Base-by-base conservation (phyloP, 768 basidiomycete genomes). In the Rhizopogon sp. region DNA sequence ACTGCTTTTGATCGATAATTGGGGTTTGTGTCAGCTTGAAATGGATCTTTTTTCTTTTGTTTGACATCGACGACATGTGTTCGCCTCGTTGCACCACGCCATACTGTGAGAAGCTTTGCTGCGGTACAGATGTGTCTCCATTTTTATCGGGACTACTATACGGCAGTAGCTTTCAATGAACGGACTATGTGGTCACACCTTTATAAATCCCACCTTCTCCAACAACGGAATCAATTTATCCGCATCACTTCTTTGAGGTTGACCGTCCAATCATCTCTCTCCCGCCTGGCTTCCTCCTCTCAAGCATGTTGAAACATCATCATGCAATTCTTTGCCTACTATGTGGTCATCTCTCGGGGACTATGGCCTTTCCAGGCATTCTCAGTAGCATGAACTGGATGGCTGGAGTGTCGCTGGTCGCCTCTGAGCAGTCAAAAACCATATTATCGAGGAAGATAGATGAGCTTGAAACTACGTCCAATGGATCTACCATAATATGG, bases 401-500 rank as follows among this genome's bases (percentile, higher is more conserved):
- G n/a, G 20, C 17, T 31, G 31, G 43, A 35, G 14, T 53, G 31
- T 17, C 14, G 7, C 45, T 6, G n/a, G 31, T 6, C 14, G 25
- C 13, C 11, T 33, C 29, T 13, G 47, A 33, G 37, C 22, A n/a
- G 43, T 20, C 43, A 25, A 37, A n/a, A 11, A 50, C 31, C n/a
- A 35, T 25, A 14, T 11, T 25, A 6, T 35, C 52, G 10, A n/a
- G n/a, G 31, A 55, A 46, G 39, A 55, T 78, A 31, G 76, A 37
- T 37, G 11, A 9, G 11, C 13, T 37, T 10, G 35, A 78, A 54
- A 71, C 68, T 25, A 75, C 74, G 40, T 57, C 75, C 2, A 73
- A 83, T 56, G 79, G 76, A 16, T 72, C 80, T 4, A 75, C 68
- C 6, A 83, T 80, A 60, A 63, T 88, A 6, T 90, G 88, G 88